phyloP scores from a whole-genome alignment of 2,329 filamentous ascomycete genomes.

The Botrytis medusae region DNA sequence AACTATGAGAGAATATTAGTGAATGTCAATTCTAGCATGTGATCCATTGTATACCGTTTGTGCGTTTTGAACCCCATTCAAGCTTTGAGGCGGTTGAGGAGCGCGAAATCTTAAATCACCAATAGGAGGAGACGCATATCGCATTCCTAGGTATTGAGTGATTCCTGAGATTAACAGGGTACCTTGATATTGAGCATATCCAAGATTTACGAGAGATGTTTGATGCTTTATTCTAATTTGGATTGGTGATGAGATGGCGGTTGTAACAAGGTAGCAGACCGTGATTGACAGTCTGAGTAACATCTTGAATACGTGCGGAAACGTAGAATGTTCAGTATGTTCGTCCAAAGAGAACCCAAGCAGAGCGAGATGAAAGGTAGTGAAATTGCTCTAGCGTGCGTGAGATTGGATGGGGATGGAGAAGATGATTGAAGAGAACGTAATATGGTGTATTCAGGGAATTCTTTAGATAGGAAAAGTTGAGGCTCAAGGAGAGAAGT shows the following conservation, averaged over 20 bases:
- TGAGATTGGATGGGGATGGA: neutral
- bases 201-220: conserved; percentile 50
- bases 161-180: conserved; percentile 54
- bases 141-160: conserved; percentile 70
- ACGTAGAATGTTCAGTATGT: neutral
- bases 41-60: neutral
- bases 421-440: neutral
- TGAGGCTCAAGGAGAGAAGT: neutral
- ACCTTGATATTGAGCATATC: conserved; percentile 65
- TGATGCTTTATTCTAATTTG: neutral
- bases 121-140: conserved; percentile 68
- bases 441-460: neutral
- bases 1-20: conserved; percentile 12
- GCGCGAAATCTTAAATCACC: conserved; percentile 63
- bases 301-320: neutral
- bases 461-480: neutral
- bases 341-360: no score
- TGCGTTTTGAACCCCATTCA: neutral
- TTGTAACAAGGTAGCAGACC: neutral
- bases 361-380: neutral
- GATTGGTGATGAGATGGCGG: neutral
- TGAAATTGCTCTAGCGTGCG: neutral
- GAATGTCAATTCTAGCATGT: neutral
- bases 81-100: conserved; percentile 10
- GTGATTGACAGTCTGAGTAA: neutral